A percentile compares a stretch with the other conserved stretches of the same genome.
These are phyloP conservation scores for Diplocarpon rosae DNA, from an alignment of 2,329 filamentous ascomycete genomes.

Conservation along the genomic window DNA sequence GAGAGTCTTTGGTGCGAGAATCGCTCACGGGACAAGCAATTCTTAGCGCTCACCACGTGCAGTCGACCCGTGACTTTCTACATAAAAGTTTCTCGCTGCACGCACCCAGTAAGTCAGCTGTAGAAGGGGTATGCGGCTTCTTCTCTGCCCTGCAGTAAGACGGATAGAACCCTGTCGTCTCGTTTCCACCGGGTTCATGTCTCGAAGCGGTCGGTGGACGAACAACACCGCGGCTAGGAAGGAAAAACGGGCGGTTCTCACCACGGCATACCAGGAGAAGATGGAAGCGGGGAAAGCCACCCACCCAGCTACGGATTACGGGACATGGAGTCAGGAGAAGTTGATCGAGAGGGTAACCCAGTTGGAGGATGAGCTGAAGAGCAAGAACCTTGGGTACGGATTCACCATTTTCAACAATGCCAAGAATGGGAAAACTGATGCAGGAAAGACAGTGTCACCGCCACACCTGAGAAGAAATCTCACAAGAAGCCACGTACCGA, in stretches of 20 bases:
- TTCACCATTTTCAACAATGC: no score
- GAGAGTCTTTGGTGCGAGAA: background rate
- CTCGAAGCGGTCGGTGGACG: conserved; percentile 13
- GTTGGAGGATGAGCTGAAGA: conserved; percentile 55
- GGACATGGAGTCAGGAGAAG: conserved; percentile 54
- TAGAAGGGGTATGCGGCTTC: conserved; percentile 19
- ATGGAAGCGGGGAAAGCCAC: conserved; percentile 8
- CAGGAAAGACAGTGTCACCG: conserved; percentile 5
- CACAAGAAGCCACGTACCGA: conserved; percentile 23
- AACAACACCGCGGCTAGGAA: conserved; percentile 8
- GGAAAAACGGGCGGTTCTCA: conserved; percentile 9
- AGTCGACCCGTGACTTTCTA: background rate
- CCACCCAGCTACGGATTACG: conserved; percentile 37
- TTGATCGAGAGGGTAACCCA: conserved; percentile 57
- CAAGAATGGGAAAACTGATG: background rate
- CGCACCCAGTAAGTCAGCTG: background rate
- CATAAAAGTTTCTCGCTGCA: background rate
- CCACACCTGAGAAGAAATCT: conserved; percentile 31
- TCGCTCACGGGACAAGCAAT: background rate
- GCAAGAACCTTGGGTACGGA: conserved; percentile 30
- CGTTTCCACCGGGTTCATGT: background rate
- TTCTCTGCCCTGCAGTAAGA: conserved; percentile 3
- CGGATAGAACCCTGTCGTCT: conserved; percentile 23
- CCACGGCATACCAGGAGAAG: conserved; percentile 3
- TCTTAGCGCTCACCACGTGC: background rate